phyloP scores from a whole-genome alignment of 2,329 filamentous ascomycete genomes.

The Eutypella sp. region DNA sequence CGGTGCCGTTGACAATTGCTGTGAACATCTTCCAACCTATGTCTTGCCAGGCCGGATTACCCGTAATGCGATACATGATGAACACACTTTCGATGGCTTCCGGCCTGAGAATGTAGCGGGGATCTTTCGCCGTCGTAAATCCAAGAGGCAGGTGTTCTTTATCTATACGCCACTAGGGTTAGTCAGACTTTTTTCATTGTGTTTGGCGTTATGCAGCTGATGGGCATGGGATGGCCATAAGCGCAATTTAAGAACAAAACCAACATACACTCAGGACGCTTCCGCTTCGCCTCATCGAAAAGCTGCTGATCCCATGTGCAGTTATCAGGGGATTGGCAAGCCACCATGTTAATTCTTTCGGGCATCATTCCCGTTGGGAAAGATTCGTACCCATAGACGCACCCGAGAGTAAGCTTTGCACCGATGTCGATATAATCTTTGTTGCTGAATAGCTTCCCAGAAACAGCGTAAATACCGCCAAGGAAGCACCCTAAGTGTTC shows the following conservation, averaged over 20 bases:
- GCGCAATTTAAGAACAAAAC: too few relatives aligned
- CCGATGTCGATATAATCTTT: slow-evolving; percentile 52
- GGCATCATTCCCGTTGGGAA: slow-evolving; percentile 58
- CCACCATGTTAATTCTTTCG: slow-evolving; percentile 50
- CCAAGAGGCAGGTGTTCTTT: slow-evolving; percentile 36
- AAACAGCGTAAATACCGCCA: slow-evolving; percentile 66
- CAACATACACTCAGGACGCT: slow-evolving; percentile 19
- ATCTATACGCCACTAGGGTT: too few relatives aligned
- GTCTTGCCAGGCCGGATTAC: slow-evolving; percentile 20
- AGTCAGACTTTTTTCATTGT: too few relatives aligned
- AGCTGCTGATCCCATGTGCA: slow-evolving; percentile 22
- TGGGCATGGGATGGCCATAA: too few relatives aligned
- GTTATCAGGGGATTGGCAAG: slow-evolving; percentile 31
- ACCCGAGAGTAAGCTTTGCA: slow-evolving; percentile 55
- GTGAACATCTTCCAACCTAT: slow-evolving; percentile 28
- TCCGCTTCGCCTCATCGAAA: slow-evolving; percentile 17
- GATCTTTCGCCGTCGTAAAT: slow-evolving; percentile 48
- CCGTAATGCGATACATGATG: slow-evolving; percentile 27
- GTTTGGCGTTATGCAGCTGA: too few relatives aligned
- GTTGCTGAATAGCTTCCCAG: slow-evolving; percentile 54
- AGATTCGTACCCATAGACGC: slow-evolving; percentile 56
- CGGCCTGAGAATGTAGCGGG: slow-evolving; percentile 28
- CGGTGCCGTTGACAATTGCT: slow-evolving; percentile 21
- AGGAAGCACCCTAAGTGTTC: slow-evolving; percentile 67
- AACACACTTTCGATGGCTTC: slow-evolving; percentile 31